Base-by-base conservation (phyloP, 164 flowering plant species). In the Chimonanthus salicifolius region DNA sequence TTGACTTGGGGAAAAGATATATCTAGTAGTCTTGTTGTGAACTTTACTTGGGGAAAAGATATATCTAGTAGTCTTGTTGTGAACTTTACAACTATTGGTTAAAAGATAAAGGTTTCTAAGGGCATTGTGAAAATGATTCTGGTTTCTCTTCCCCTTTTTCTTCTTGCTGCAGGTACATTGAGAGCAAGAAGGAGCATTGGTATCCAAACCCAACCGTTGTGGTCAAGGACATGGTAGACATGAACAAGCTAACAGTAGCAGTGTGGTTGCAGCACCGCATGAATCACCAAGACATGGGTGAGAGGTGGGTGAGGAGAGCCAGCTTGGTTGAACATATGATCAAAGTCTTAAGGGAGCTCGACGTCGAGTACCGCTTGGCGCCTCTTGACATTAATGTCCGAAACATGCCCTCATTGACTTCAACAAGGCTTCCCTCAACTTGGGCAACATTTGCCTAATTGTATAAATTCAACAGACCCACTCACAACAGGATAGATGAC, bases 101-200 rank as follows among this genome's bases (percentile, higher is more conserved):
- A 33, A 54, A 11, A n/a, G 4, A 10, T 8, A n/a, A 54, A 13
- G n/a, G 60, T n/a, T 54, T 54, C 60, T 11, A 10, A 11, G 16
- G 16, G 8, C 11, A 54, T 13, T 11, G 5, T 9, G 60, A 54
- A 11, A n/a, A 13, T 66, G 47, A 33, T 8, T 8, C 43, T 66
- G 47, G 16, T 44, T 65, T 43, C 44, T 45, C 16, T 9, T 9
- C 47, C 16, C 6, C 16, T 66, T 7, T 69, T 69, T 33, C 33
- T 33, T 33, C 33, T 44, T 33, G 45, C 44, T 78, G 47, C 84
- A 88, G 92, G 74, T 87, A 74, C 50, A 69, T 87, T 3, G 84
- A 84, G 64, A 76, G 72, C 74, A 84, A 82, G 63, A 75, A 62
- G 21, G 86, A 88, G 1, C 89, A 86, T 74, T 88, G 92, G 92